phyloP scores from a whole-genome alignment of 257 asterid genomes.

The Salvia hispanica region DNA sequence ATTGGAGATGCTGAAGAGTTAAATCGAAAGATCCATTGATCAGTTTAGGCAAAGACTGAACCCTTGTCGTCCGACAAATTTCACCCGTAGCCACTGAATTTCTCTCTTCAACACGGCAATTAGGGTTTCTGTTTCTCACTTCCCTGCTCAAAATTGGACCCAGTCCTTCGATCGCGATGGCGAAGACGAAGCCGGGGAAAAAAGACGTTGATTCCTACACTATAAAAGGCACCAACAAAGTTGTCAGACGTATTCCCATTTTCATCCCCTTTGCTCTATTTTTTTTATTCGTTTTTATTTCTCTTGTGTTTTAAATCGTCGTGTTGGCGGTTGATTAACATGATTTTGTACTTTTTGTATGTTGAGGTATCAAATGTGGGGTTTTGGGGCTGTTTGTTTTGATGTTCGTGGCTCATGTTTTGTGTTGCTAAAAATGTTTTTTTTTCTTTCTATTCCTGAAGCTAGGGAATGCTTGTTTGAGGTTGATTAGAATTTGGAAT shows the following conservation, averaged over 20 bases:
- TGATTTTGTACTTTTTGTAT: background rate
- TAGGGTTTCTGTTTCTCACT: slow-evolving; percentile 44
- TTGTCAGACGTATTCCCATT: slow-evolving; percentile 55
- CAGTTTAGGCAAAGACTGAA: slow-evolving; percentile 26
- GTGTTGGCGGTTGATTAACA: background rate
- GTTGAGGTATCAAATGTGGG: slow-evolving; percentile 1
- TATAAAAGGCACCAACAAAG: slow-evolving; percentile 86
- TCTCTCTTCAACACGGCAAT: slow-evolving; percentile 35
- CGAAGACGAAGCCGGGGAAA: slow-evolving; percentile 96
- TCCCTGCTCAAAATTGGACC: slow-evolving; percentile 7
- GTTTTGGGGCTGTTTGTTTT: background rate
- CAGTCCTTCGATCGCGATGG: slow-evolving; percentile 52
- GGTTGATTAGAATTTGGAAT: slow-evolving; percentile 19
- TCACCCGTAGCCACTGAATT: slow-evolving; percentile 26
- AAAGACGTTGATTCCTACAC: slow-evolving; percentile 85
- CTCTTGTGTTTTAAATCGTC: slow-evolving; percentile 5
- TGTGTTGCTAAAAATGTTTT: background rate
- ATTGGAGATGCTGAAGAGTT: no score
- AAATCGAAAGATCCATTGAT: slow-evolving; percentile 13
- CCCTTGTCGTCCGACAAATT: slow-evolving; percentile 43
- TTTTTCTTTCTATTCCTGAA: background rate
- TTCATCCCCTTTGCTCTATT: background rate
- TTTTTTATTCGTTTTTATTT: background rate
- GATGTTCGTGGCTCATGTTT: background rate
- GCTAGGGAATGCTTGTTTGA: slow-evolving; percentile 6